Base-by-base conservation (phyloP, 164 flowering plant species). In the Tetracentron sinense region DNA sequence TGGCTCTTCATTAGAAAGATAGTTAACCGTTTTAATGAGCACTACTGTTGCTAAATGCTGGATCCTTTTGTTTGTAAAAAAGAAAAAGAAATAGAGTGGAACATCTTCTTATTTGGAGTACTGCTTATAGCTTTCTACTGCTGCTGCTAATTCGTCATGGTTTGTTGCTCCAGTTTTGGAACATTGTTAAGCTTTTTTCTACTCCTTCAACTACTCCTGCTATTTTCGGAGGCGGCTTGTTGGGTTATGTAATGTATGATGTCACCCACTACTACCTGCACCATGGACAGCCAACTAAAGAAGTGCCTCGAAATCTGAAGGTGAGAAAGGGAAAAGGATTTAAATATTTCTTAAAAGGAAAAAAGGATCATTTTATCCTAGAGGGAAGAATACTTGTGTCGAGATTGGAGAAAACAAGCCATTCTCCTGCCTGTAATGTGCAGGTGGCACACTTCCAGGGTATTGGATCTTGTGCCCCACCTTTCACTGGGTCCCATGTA, bases 221-320 rank as follows among this genome's bases (percentile, higher is more conserved):
- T 48, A 26, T 94, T 61, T 81, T 89, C 78, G 97, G 87, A 51
- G 99, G 99, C 47, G 86, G 81, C 54, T 66, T 94, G 56, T 70
- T 94, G 66, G 99, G 99, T 19, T 91, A 94, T 79, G 92, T 89
- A 33, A 83, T 89, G 72, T 94, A 94, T 63, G 99, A 94, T 58
- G 65, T 74, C 47, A 94, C 93, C 57, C 99, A 94, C 76, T 94
- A 87, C 74, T 94, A 91, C 68, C 71, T 94, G 72, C 99, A 94
- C 69, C 97, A 91, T 70, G 97, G 89, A 53, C 90, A 89, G 69
- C 99, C 99, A 31, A 66, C 85, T n/a, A 73, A 30, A 6, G 79
- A 77, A 50, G 66, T 80, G 16, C 59, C 88, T 15, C 74, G 77
- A 67, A 65, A 72, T 66, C 83, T 94, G 23, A 94, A 94, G 99